Evolutionary conservation across 495 filamentous ascomycete species (phyloP).

Genomic region (Saxophila tyrrhenica): DNA sequence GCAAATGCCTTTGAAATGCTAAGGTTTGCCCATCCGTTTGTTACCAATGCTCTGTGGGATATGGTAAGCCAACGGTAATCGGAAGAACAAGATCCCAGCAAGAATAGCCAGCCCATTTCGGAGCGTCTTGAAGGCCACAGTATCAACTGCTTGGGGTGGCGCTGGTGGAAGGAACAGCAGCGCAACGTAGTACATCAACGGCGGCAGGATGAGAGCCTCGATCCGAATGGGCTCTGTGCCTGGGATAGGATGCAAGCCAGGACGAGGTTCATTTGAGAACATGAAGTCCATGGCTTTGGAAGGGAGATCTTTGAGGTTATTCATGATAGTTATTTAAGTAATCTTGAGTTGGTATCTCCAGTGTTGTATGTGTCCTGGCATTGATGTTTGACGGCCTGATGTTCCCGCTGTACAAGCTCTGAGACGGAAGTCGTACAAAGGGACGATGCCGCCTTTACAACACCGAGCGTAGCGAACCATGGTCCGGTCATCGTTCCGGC

Average conservation of each 20-base stretch:
- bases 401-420: neutral
- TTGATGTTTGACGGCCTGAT: neutral
- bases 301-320: neutral
- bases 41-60: slow-evolving; percentile 10
- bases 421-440: neutral
- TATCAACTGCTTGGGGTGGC: slow-evolving; percentile 10
- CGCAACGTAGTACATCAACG: slow-evolving; percentile 12
- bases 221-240: slow-evolving; percentile 8
- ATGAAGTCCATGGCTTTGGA: neutral
- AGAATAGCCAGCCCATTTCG: neutral
- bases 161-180: slow-evolving; percentile 10
- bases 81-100: slow-evolving; percentile 10
- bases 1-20: too few species aligned
- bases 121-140: neutral
- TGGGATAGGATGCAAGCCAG: slow-evolving; percentile 10
- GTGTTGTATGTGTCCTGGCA: neutral
- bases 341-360: neutral
- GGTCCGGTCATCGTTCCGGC: neutral
- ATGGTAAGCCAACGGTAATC: slow-evolving; percentile 8
- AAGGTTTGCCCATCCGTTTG: too few species aligned
- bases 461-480: neutral
- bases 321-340: neutral
- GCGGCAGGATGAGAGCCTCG: slow-evolving; percentile 9
- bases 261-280: neutral
- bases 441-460: neutral